Conservation (phyloP, 495 filamentous ascomycete genomes). For the Umbilicaria muhlenbergii region DNA sequence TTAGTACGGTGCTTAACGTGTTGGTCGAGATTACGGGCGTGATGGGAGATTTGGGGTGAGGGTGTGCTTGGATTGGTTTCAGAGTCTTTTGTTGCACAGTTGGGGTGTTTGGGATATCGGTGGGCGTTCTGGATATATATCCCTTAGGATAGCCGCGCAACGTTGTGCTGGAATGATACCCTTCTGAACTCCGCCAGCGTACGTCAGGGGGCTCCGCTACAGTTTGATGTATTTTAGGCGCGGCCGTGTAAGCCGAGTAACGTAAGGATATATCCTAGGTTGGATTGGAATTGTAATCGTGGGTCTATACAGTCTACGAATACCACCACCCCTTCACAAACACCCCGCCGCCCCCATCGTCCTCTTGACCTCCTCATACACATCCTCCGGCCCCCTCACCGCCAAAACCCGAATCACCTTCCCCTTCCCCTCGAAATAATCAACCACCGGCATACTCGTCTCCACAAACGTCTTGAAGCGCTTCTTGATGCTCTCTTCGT, state of each 20-base stretch:
- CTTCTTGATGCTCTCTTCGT: constrained; percentile 89
- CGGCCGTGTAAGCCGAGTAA: too few species aligned
- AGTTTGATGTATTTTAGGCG: too few species aligned
- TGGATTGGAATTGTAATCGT: too few species aligned
- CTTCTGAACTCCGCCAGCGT: neutral
- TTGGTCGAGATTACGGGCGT: constrained; percentile 57
- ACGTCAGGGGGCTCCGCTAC: too few species aligned
- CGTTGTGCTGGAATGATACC: neutral
- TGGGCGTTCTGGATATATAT: too few species aligned
- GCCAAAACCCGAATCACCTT: constrained; percentile 69
- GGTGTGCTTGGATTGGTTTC: neutral
- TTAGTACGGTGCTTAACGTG: constrained; percentile 75
- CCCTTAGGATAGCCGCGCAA: too few species aligned
- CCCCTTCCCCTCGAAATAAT: constrained; percentile 59
- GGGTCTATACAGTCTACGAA: too few species aligned
- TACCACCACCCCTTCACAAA: too few species aligned
- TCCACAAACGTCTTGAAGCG: constrained; percentile 85
- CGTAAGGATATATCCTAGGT: too few species aligned
- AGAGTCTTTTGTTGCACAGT: neutral
- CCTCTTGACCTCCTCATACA: constrained; percentile 53
- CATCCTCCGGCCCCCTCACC: constrained; percentile 48
- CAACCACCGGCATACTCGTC: constrained; percentile 92
- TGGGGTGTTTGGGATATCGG: too few species aligned
- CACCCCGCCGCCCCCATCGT: constrained; percentile 22
- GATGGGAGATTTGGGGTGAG: constrained; percentile 19